Evolutionary conservation across 192 early-diverging fungal genomes (phyloP), one percentile per base, ranked within the genome.

Genomic region (Coemansia sp.): DNA sequence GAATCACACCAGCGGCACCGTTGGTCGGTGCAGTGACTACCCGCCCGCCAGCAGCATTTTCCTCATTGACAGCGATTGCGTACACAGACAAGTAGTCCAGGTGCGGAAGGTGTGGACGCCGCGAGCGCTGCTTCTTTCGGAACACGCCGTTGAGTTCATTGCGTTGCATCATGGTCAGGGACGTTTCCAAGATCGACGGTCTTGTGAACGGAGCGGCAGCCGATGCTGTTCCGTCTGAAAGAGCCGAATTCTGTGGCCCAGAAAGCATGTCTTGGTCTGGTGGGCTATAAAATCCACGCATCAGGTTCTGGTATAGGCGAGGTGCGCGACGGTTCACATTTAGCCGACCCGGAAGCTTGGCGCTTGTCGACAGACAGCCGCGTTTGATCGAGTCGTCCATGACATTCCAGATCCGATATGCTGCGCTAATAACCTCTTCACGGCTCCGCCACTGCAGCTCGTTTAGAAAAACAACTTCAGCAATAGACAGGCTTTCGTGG

Each of bases 11-110:
- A 4, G 94, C 94, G 15, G 95, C 92, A 4, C 95, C 95, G 73
- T 98, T 98, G 5, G 95, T 98, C 8, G 95, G 95, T 3, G 95
- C 94, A 7, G 95, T 95, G 1, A 94, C 93, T 7, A 96, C 91
- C 19, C 92, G 86, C 14, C 92, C 90, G 56, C 90, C 88, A 8
- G 87, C 83, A 5, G 89, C 90, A 65, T 93, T 92, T 79, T 90
- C 93, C 76, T 98, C 95, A 60, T 98, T 98, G 23, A 98, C 95
- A 12, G 95, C 93, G 64, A 98, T 92, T 27, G 95, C 95, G 54
- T 96, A 98, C 6, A 95, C 87, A 1, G 90, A 92, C 2, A 98
- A 79, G 70, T 93, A 95, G 66, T 98, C 95, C 9, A 98, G 74
- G 12, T 93, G 93, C 1, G 95, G 93, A 27, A 94, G 72, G 8